Evolutionary conservation across 805 yeast genomes (phyloP), one percentile per base, ranked within the genome.

Genomic region (Isabelozyma pseudorhagii): DNA sequence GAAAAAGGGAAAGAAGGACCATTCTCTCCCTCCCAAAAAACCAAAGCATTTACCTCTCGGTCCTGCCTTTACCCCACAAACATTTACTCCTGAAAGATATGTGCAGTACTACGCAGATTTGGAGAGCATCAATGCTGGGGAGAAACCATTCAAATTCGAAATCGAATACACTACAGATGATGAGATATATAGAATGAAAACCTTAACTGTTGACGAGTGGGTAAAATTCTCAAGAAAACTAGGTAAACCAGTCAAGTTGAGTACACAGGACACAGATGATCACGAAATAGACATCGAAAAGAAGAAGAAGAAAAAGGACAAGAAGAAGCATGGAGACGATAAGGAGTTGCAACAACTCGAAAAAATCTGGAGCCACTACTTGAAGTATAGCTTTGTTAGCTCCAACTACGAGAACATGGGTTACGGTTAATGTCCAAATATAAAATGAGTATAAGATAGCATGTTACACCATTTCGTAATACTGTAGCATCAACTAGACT

Each of bases 101-200:
- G 82, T 82, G 1, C 96, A 88, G 62, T 89, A 85, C 62, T 89
- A 72, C 63, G 77, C 84, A n/a, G 89, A 89, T 63, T 72, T 89
- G 52, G 50, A 72, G 25, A 53, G 66, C 9, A 72, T 82, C 42
- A 82, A 83, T 52, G 52, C 63, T 4, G 78, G 73, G 4, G 56
- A 68, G 18, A 69, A 75, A 55, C 63, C 72, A 10, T 86, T 88
- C 55, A 69, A 64, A 6, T 89, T 75, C 60, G 79, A 84, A 56
- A 68, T 84, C 15, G 93, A 89, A 58, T 89, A 89, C 57, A 67
- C 83, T 2, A 87, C 94, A 0, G 84, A 81, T 49, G 86, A 83
- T 48, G 69, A 74, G 9, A 69, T 78, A n/a, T 84, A 80, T 58
- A 64, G 69, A 15, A 70, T 86, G 82, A 59, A 78, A 15, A 65